A percentile compares a stretch with the other conserved stretches of the same genome.
Conservation (phyloP, 2,329 filamentous ascomycete species). For the Epichloe typhina region DNA sequence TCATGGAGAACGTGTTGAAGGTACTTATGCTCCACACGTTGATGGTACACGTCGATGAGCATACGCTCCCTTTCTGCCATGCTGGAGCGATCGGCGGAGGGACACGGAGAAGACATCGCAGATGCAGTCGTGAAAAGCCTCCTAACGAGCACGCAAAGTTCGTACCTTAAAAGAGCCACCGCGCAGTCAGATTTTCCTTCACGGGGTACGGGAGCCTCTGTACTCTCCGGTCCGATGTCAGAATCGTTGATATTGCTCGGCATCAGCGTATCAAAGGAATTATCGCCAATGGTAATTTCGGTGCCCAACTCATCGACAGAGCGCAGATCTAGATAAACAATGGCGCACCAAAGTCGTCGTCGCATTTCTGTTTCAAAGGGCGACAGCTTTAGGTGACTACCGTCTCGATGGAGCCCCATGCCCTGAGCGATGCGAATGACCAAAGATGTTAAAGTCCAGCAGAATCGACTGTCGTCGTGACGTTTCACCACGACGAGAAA, state of each 20-base stretch:
- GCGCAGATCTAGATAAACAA: slow-evolving; percentile 39
- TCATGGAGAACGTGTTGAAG: slow-evolving; percentile 36
- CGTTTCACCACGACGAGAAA: slow-evolving; percentile 38
- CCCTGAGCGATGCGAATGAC: slow-evolving; percentile 45
- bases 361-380: slow-evolving; percentile 49
- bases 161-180: slow-evolving; percentile 33
- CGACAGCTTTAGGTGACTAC: slow-evolving; percentile 33
- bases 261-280: slow-evolving; percentile 32
- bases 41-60: slow-evolving; percentile 39
- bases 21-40: slow-evolving; percentile 41
- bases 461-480: slow-evolving; percentile 37
- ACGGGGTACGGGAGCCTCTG: slow-evolving; percentile 31
- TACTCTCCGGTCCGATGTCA: slow-evolving; percentile 32
- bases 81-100: slow-evolving; percentile 16
- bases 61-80: slow-evolving; percentile 27
- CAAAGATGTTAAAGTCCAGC: slow-evolving; percentile 47
- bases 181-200: slow-evolving; percentile 41
- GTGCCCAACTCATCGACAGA: slow-evolving; percentile 40
- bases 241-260: slow-evolving; percentile 38
- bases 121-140: slow-evolving; percentile 22
- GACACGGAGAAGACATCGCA: slow-evolving; percentile 18
- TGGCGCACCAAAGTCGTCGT: slow-evolving; percentile 47
- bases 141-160: slow-evolving; percentile 31
- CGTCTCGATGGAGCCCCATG: slow-evolving; percentile 47
- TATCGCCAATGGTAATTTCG: slow-evolving; percentile 28